Conservation (phyloP, 1,139 yeast genomes). For the Ashbya aceris region DNA sequence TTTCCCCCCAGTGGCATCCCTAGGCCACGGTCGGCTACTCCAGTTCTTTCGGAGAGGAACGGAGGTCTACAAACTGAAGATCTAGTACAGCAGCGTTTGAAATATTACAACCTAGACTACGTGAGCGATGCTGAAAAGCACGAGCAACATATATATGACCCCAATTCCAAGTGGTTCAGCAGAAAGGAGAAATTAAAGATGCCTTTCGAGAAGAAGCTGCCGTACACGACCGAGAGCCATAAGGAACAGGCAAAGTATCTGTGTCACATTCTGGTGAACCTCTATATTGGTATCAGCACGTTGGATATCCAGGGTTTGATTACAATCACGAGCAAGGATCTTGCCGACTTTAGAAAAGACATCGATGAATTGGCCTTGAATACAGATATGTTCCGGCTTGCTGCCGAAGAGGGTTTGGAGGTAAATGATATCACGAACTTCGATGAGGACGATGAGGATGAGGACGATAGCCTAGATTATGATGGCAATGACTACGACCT, state of each 20-base stretch:
- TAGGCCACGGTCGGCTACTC: conserved; percentile 25
- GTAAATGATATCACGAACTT: conserved; percentile 35
- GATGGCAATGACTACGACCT: conserved; percentile 34
- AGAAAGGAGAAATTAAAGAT: conserved; percentile 45
- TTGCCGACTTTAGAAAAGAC: conserved; percentile 36
- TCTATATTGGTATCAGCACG: conserved; percentile 70
- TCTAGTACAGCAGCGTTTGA: conserved; percentile 32
- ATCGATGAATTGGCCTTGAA: conserved; percentile 45
- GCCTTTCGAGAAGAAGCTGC: conserved; percentile 54
- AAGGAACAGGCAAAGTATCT: conserved; percentile 66
- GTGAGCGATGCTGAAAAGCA: conserved; percentile 42
- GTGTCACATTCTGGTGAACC: conserved; percentile 67
- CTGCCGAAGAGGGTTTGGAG: conserved; percentile 27
- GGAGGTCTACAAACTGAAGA: conserved; percentile 19
- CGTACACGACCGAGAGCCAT: conserved; percentile 65
- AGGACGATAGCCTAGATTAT: conserved; percentile 32
- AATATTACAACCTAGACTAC: conserved; percentile 48
- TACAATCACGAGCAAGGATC: conserved; percentile 56
- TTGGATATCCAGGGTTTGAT: conserved; percentile 69
- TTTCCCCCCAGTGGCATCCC: conserved; percentile 5
- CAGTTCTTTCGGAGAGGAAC: conserved; percentile 12
- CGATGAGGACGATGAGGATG: conserved; percentile 38
- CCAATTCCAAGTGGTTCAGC: conserved; percentile 48
- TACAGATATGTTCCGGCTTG: conserved; percentile 37
- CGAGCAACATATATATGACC: conserved; percentile 36